Base-by-base conservation (phyloP, 371 early-diverging fungal genomes). In the Mucor sp. region DNA sequence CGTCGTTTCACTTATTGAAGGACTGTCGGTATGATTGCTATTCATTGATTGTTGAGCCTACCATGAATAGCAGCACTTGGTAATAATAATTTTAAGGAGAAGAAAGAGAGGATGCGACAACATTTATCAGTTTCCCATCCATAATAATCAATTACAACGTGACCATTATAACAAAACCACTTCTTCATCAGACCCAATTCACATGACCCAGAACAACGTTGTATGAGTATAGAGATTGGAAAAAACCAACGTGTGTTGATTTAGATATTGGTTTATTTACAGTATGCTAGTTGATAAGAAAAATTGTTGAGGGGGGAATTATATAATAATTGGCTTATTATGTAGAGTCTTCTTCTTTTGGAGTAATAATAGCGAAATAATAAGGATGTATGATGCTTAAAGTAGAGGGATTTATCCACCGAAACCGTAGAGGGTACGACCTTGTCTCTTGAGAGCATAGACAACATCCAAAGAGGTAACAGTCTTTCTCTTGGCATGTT, bases 401-500 rank as follows among this genome's bases (percentile, higher is more conserved):
- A 25, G 60, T 19, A n/a, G n/a, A 60, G 35, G 11, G 21, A 55
- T 64, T 69, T 69, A 69, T 55, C 69, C 69, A 60, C 69, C 69
- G 57, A 83, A 83, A 73, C 83, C 83, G 63, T 83, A 97, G 66
- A 97, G 92, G 71, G 97, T 99, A 69, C 97, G 92, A 72, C 99
- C 99, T 87, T 98, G 96, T 76, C 98, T 91, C 91, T 98, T 99
- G 77, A 99, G 90, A 58, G 99, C 97, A 77, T 99, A 99, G 71
- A 99, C 95, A 60, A 98, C 97, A 77, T 72, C 83, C 78, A 63
- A 80, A 79, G 78, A 83, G 62, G 86, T 86, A 75, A 99, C 99
- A 71, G 99, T 99, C 97, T 99, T 99, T 88, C 99, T 94, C 92
- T 99, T 99, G 84, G 98, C 99, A 91, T 99, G 99, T 83, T 99